These are phyloP conservation scores for Bipolaris gigantea DNA, from an alignment of 2,329 filamentous ascomycete genomes.

Conservation along the genomic window DNA sequence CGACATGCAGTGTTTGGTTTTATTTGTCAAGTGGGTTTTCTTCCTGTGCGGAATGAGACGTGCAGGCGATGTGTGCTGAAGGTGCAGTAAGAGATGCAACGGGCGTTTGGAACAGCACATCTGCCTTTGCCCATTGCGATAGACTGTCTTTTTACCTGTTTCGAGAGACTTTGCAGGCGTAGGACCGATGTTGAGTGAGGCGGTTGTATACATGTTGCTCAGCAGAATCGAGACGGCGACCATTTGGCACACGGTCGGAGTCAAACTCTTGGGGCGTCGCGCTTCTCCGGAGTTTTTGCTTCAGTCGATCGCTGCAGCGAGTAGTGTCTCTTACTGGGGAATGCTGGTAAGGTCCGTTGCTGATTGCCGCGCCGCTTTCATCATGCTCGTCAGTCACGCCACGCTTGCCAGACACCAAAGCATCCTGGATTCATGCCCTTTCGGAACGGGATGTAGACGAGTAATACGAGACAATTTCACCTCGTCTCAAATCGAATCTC, in stretches of 20 bases:
- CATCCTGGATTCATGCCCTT: background rate
- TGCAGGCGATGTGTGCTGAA: slow-evolving; percentile 23
- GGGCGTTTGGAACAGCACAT: slow-evolving; percentile 5
- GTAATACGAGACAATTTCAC: background rate
- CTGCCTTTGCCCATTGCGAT: slow-evolving; percentile 17
- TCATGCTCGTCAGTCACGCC: slow-evolving; percentile 1
- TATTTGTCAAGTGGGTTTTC: slow-evolving; percentile 13
- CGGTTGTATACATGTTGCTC: slow-evolving; percentile 28
- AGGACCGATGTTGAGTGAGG: slow-evolving; percentile 16
- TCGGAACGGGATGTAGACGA: background rate
- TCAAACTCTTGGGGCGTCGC: slow-evolving; percentile 6
- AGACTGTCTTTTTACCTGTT: slow-evolving; percentile 11
- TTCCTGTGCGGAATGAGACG: slow-evolving; percentile 10
- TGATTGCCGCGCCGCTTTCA: slow-evolving; percentile 1
- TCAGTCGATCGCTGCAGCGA: slow-evolving; percentile 12
- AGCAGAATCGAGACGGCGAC: slow-evolving; percentile 23
- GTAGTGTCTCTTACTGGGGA: slow-evolving; percentile 2
- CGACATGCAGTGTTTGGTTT: background rate
- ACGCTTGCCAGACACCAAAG: background rate
- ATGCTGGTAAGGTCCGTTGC: background rate
- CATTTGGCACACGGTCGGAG: slow-evolving; percentile 6
- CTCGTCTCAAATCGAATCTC: background rate
- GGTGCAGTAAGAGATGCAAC: slow-evolving; percentile 22
- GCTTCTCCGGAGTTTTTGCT: slow-evolving; percentile 23
- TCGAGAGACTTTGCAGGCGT: slow-evolving; percentile 20